A percentile compares a stretch with the other conserved stretches of the same genome.
phyloP scores from a whole-genome alignment of 1,139 yeast species.

The Sugiyamaella neomexicana region DNA sequence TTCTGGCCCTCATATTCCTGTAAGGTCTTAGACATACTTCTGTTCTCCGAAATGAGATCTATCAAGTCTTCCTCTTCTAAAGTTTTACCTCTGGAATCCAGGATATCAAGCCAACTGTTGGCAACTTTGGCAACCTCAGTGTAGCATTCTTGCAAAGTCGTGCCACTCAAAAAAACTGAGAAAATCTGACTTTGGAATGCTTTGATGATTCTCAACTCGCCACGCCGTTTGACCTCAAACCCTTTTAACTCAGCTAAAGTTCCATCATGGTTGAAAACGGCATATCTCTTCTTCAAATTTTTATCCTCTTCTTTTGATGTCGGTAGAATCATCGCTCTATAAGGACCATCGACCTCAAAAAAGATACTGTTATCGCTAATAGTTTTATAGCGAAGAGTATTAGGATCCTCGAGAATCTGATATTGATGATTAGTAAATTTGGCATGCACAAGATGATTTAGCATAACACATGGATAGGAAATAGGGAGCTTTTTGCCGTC shows the following conservation, averaged over 20 bases:
- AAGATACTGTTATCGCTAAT: slow-evolving; percentile 91
- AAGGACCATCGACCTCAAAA: slow-evolving; percentile 98
- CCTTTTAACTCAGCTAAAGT: slow-evolving; percentile 94
- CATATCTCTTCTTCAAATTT: slow-evolving; percentile 93
- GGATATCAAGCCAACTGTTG: slow-evolving; percentile 91
- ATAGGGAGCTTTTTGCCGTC: slow-evolving; percentile 76
- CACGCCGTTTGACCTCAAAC: slow-evolving; percentile 94
- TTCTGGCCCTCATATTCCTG: slow-evolving; percentile 89
- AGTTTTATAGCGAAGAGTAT: slow-evolving; percentile 66
- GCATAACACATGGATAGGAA: slow-evolving; percentile 96
- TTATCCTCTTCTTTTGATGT: slow-evolving; percentile 98
- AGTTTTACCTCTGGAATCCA: slow-evolving; percentile 83
- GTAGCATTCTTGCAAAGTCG: slow-evolving; percentile 75
- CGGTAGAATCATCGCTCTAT: slow-evolving; percentile 95
- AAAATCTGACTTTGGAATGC: slow-evolving; percentile 95
- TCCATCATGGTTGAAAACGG: slow-evolving; percentile 95
- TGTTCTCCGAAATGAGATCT: slow-evolving; percentile 92
- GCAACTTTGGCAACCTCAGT: slow-evolving; percentile 90
- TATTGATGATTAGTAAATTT: slow-evolving; percentile 92
- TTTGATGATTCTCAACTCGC: slow-evolving; percentile 89
- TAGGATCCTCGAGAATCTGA: slow-evolving; percentile 77
- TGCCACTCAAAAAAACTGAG: slow-evolving; percentile 85
- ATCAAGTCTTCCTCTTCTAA: slow-evolving; percentile 93
- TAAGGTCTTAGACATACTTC: slow-evolving; percentile 90
- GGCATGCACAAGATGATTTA: slow-evolving; percentile 89